Evolutionary conservation across 1,284 basidiomycete species (phyloP).

Genomic region (Ceratobasidium sp.): DNA sequence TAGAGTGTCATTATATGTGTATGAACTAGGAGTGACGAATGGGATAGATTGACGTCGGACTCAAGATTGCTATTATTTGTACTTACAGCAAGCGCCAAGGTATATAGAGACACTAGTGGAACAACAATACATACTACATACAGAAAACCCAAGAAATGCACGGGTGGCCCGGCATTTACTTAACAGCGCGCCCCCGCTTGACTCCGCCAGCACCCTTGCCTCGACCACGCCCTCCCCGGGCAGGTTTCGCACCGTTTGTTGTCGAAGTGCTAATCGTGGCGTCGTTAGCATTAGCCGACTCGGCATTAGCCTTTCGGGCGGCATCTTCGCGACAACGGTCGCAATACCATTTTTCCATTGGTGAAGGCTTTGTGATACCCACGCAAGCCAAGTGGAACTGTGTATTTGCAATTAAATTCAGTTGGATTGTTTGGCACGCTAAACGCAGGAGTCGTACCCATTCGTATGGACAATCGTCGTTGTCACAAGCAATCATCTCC

Average conservation of each 20-base stretch:
- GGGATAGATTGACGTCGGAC: neutral
- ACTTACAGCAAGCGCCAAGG: constrained; percentile 14
- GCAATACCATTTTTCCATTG: constrained; percentile 43
- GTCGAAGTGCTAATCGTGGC: constrained; percentile 4
- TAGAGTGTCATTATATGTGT: neutral
- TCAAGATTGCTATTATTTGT: neutral
- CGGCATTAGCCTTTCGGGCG: constrained; percentile 14
- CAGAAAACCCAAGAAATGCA: neutral
- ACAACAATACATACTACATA: constrained; percentile 14
- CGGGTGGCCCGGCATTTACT: neutral
- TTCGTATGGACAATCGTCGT: constrained; percentile 87
- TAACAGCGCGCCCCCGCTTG: constrained; percentile 38
- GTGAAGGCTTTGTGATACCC: constrained; percentile 38
- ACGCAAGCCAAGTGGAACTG: constrained; percentile 43
- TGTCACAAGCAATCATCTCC: constrained; percentile 98
- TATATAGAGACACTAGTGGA: constrained; percentile 1
- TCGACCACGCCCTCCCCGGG: constrained; percentile 37
- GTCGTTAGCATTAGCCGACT: constrained; percentile 5
- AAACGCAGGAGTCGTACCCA: constrained; percentile 77
- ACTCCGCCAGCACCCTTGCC: constrained; percentile 40
- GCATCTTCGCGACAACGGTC: constrained; percentile 36
- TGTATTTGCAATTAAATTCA: neutral
- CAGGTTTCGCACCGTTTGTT: constrained; percentile 25
- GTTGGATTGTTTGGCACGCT: no score
- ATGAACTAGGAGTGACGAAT: neutral